Percentiles rank a stretch among this genome's conserved stretches.
These are phyloP conservation scores for Tuber microsphaerosporum DNA, from an alignment of 495 filamentous ascomycete genomes.

Conservation along the genomic window DNA sequence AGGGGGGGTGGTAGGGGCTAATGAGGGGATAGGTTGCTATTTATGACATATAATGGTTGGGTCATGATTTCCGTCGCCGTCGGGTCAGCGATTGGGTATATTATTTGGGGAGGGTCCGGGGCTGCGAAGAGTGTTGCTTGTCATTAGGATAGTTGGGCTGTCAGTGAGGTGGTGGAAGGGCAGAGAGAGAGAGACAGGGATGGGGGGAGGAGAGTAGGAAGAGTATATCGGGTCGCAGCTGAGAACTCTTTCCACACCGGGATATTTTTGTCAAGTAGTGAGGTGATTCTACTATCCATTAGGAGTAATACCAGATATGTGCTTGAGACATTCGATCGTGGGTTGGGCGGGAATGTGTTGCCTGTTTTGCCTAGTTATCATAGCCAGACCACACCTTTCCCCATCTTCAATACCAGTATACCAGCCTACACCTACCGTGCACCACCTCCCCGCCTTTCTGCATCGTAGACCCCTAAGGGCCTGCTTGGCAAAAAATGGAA, in stretches of 20 bases:
- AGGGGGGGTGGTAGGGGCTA: not conserved
- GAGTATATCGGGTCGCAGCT: not conserved
- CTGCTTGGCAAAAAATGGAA: too few relatives aligned
- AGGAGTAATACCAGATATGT: not conserved
- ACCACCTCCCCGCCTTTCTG: not conserved
- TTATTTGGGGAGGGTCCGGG: conserved; percentile 62
- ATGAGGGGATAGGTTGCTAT: conserved; percentile 64
- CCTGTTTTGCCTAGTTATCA: not conserved
- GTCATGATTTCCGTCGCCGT: conserved; percentile 88
- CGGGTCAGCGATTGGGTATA: conserved; percentile 81
- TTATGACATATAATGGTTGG: conserved; percentile 99
- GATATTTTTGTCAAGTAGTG: not conserved
- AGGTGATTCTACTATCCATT: not conserved
- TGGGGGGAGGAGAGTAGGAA: not conserved
- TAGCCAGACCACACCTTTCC: not conserved
- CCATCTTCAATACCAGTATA: not conserved
- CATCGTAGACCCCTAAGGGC: not conserved
- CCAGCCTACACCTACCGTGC: not conserved
- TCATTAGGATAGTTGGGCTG: conserved; percentile 52
- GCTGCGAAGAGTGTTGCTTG: conserved; percentile 80
- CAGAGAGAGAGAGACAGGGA: not conserved
- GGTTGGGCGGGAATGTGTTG: not conserved
- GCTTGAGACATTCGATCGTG: not conserved
- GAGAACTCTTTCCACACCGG: not conserved
- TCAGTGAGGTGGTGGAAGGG: not conserved